Evolutionary conservation across 495 filamentous ascomycete species (phyloP).

Genomic region (Aspergillus nidulans): DNA sequence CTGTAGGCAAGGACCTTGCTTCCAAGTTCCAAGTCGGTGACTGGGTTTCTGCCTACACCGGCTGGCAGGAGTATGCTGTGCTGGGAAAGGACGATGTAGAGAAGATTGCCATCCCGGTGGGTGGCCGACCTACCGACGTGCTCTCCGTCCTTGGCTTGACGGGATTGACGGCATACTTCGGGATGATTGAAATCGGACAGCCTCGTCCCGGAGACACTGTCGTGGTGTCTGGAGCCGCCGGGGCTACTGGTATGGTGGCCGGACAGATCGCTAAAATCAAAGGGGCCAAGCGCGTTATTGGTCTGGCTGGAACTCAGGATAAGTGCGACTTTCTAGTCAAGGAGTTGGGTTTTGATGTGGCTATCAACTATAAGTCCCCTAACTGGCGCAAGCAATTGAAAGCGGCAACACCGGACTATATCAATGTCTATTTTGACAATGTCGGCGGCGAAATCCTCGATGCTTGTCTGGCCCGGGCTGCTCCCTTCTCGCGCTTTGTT

Average conservation of each 20-base stretch:
- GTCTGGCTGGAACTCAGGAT: slow-evolving; percentile 46
- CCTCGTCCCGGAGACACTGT: slow-evolving; percentile 58
- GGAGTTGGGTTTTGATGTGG: slow-evolving; percentile 47
- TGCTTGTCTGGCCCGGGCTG: slow-evolving; percentile 44
- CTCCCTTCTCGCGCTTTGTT: slow-evolving; percentile 44
- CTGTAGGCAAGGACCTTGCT: slow-evolving; percentile 33
- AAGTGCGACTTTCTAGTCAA: slow-evolving; percentile 47
- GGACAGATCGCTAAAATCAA: slow-evolving; percentile 66
- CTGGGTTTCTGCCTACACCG: slow-evolving; percentile 44
- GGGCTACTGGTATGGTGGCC: slow-evolving; percentile 63
- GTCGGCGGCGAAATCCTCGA: slow-evolving; percentile 54
- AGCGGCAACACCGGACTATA: slow-evolving; percentile 44
- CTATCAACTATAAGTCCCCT: slow-evolving; percentile 53
- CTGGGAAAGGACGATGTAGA: slow-evolving; percentile 42
- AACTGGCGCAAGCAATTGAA: slow-evolving; percentile 50
- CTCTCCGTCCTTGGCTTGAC: slow-evolving; percentile 57
- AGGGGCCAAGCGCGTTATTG: slow-evolving; percentile 51
- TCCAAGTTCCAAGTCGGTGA: slow-evolving; percentile 48
- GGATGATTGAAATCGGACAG: slow-evolving; percentile 54
- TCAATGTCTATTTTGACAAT: slow-evolving; percentile 58
- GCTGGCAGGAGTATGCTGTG: slow-evolving; percentile 62
- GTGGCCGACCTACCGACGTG: slow-evolving; percentile 51
- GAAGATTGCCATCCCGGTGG: slow-evolving; percentile 40
- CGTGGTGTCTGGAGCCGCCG: slow-evolving; percentile 65
- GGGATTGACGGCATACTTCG: slow-evolving; percentile 65